Conservation (phyloP, 441 rosid species). For the Aquilaria agallochum region DNA sequence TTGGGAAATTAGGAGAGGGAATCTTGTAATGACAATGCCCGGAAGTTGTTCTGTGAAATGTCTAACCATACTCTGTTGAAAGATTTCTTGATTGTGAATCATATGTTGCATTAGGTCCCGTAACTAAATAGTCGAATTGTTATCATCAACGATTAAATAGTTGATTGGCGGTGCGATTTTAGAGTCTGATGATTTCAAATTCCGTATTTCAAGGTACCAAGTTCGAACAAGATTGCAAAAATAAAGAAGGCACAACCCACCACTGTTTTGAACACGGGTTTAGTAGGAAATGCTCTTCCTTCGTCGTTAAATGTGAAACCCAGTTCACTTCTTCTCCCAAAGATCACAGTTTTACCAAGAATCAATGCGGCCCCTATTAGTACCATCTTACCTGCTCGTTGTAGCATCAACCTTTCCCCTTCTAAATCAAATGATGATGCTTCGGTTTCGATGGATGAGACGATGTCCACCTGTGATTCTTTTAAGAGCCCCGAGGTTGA, state of each 20-base stretch:
- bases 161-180: no score
- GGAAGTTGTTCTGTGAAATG: no score
- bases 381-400: constrained; percentile 18
- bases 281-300: constrained; percentile 22
- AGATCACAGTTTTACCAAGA: constrained; percentile 30
- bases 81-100: no score
- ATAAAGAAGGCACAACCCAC: constrained; percentile 40
- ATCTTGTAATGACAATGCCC: no score
- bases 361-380: constrained; percentile 22
- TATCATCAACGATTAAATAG: no score
- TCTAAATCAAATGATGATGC: constrained; percentile 46
- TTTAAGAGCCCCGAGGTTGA: constrained; percentile 81
- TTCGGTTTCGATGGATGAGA: constrained; percentile 69
- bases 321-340: constrained; percentile 22
- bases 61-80: no score
- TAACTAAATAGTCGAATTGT: no score
- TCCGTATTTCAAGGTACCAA: constrained; percentile 39
- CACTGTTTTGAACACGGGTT: constrained; percentile 17
- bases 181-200: neutral
- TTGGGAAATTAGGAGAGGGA: neutral
- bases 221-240: constrained; percentile 51
- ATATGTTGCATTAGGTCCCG: no score
- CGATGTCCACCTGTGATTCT: constrained; percentile 78
- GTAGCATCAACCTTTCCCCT: constrained; percentile 48
- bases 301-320: constrained; percentile 25